Evolutionary conservation across 768 basidiomycete species (phyloP).

Genomic region (Holtermannia corniformis): DNA sequence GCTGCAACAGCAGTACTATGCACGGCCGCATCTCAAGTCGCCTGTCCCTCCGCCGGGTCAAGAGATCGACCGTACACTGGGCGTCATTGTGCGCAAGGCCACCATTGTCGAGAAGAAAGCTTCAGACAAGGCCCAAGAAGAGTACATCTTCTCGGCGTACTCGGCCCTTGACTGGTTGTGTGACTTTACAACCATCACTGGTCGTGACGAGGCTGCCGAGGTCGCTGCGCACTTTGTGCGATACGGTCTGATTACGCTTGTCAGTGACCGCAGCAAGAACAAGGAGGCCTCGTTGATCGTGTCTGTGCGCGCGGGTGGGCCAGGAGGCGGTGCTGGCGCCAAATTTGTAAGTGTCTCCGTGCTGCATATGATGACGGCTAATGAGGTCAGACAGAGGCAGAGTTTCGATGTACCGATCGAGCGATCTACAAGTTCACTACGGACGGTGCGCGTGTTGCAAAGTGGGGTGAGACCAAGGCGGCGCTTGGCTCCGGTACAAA

Average conservation of each 20-base stretch:
- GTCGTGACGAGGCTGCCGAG: slow-evolving; percentile 92
- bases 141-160: slow-evolving; percentile 69
- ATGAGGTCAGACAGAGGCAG: slow-evolving; percentile 64
- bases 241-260: slow-evolving; percentile 77
- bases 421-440: slow-evolving; percentile 92
- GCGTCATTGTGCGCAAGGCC: slow-evolving; percentile 26
- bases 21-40: slow-evolving; percentile 20
- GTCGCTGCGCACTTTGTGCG: slow-evolving; percentile 97
- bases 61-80: slow-evolving; percentile 35
- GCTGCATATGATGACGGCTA: background rate
- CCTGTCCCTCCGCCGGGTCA: slow-evolving; percentile 8
- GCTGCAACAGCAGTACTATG: slow-evolving; percentile 53
- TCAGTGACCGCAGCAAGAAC: slow-evolving; percentile 43
- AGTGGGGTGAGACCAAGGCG: slow-evolving; percentile 55
- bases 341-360: slow-evolving; percentile 24
- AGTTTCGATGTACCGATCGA: slow-evolving; percentile 92
- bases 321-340: slow-evolving; percentile 29
- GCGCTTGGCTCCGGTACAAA: slow-evolving; percentile 1
- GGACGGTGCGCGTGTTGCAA: slow-evolving; percentile 73
- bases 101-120: slow-evolving; percentile 30
- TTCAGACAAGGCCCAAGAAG: slow-evolving; percentile 27
- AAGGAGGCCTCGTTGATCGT: slow-evolving; percentile 31
- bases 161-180: slow-evolving; percentile 91
- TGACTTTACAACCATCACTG: slow-evolving; percentile 92
- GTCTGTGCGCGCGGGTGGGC: slow-evolving; percentile 28